phyloP scores from a whole-genome alignment of 169 alveolate species.

The Eimeria brunetti region DNA sequence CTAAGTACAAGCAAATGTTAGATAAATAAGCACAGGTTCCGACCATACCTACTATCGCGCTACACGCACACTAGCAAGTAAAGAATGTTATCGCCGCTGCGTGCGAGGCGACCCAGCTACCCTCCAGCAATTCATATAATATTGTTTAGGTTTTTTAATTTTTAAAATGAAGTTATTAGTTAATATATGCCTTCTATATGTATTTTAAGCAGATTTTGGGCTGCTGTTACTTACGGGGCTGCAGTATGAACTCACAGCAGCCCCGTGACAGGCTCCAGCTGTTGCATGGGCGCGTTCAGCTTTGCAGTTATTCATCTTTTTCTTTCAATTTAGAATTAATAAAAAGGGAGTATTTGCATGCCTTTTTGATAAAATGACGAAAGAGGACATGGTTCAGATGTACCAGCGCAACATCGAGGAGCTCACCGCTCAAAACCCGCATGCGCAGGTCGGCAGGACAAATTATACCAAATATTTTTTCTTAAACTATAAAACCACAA shows the following conservation, averaged over 20 bases:
- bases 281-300: not conserved
- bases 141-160: no score
- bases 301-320: not conserved
- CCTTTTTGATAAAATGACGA: not conserved
- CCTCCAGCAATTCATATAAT: no score
- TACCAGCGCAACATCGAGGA: slow-evolving; percentile 75
- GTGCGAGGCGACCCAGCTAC: no score
- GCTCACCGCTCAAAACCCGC: slow-evolving; percentile 78
- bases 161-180: no score
- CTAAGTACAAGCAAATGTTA: no score
- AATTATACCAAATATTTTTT: not conserved
- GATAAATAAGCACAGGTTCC: no score
- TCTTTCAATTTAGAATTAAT: not conserved
- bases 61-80: no score
- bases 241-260: not conserved
- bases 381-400: slow-evolving; percentile 25
- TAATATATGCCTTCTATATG: no score
- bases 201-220: not conserved
- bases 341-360: not conserved
- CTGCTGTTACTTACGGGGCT: not conserved
- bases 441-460: slow-evolving; percentile 52
- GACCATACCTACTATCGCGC: no score
- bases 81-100: no score
- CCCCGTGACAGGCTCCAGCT: not conserved
- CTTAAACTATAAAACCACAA: not conserved